Evolutionary conservation across 2,329 filamentous ascomycete species (phyloP).

Genomic region (Juglanconis oblonga): DNA sequence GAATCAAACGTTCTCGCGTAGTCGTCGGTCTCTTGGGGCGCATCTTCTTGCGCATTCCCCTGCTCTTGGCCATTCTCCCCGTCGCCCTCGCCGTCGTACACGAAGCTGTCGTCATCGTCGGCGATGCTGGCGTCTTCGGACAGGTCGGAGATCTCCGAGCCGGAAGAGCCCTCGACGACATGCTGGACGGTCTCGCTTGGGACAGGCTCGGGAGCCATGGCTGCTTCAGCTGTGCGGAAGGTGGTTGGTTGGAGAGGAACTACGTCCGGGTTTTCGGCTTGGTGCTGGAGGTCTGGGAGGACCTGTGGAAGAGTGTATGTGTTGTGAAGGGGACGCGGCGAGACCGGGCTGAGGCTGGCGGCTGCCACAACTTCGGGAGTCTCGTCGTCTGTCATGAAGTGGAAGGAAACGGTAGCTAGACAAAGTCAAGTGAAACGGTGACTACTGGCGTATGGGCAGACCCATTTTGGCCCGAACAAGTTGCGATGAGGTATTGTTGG

Average conservation of each 20-base stretch:
- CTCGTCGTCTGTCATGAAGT: conserved; percentile 40
- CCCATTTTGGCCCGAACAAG: neutral
- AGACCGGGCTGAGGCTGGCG: conserved; percentile 51
- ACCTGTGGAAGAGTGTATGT: conserved; percentile 45
- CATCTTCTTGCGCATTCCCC: conserved; percentile 26
- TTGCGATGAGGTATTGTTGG: neutral
- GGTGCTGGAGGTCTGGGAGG: conserved; percentile 47
- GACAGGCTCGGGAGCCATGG: conserved; percentile 25
- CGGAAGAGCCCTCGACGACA: conserved; percentile 22
- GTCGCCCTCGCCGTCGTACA: conserved; percentile 41
- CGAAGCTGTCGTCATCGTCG: conserved; percentile 48
- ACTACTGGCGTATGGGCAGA: neutral
- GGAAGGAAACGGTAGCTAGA: neutral
- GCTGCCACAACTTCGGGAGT: conserved; percentile 49
- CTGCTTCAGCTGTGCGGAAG: conserved; percentile 24
- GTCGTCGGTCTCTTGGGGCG: conserved; percentile 38
- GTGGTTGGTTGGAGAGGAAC: conserved; percentile 30
- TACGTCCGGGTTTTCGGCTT: conserved; percentile 47
- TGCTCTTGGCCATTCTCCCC: conserved; percentile 26
- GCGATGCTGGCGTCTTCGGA: conserved; percentile 33
- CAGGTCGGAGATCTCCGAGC: conserved; percentile 26
- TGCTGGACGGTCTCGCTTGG: conserved; percentile 27
- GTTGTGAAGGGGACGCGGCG: conserved; percentile 41
- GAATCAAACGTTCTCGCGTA: conserved; percentile 52
- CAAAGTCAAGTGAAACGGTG: neutral